Percentiles rank a stretch among this genome's conserved stretches.
Evolutionary conservation across 139 green algal genomes (phyloP).

Genomic region (Coccomyxa sp.): DNA sequence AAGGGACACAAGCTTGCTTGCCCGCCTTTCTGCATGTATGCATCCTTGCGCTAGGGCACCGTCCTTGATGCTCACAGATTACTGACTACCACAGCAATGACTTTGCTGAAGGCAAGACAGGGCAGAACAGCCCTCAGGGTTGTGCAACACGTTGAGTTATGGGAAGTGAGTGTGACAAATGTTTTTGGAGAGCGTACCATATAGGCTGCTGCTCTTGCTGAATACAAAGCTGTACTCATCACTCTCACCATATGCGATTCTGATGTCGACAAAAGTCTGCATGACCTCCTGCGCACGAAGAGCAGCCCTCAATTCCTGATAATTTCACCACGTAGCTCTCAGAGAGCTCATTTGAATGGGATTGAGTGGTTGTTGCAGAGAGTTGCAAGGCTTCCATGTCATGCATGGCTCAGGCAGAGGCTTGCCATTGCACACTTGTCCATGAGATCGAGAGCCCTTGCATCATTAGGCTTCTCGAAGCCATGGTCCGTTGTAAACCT

Average conservation of each 20-base stretch:
- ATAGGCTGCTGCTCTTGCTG: slow-evolving; percentile 49
- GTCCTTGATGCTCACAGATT: too few species aligned
- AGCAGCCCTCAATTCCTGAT: too few species aligned
- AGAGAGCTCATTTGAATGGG: too few species aligned
- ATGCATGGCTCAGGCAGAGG: neutral
- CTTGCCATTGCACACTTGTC: slow-evolving; percentile 26
- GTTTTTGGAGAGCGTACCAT: too few species aligned
- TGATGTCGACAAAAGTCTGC: slow-evolving; percentile 67
- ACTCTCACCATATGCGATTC: slow-evolving; percentile 77
- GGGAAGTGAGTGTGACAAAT: too few species aligned
- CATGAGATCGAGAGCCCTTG: slow-evolving; percentile 75
- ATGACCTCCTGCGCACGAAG: slow-evolving; percentile 49
- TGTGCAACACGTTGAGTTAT: too few species aligned
- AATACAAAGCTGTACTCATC: slow-evolving; percentile 92
- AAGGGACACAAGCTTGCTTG: slow-evolving; percentile 82
- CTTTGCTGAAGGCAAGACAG: too few species aligned
- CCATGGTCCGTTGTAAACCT: slow-evolving; percentile 74
- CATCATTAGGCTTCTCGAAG: slow-evolving; percentile 87
- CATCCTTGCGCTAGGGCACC: neutral
- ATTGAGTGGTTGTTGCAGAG: neutral
- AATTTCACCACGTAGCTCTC: too few species aligned
- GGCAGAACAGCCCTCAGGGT: too few species aligned
- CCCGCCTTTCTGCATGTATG: slow-evolving; percentile 49
- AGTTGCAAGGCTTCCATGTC: neutral
- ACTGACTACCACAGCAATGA: too few species aligned